Evolutionary conservation across 345 rosid genomes (phyloP).

Genomic region (Isatis tinctoria): DNA sequence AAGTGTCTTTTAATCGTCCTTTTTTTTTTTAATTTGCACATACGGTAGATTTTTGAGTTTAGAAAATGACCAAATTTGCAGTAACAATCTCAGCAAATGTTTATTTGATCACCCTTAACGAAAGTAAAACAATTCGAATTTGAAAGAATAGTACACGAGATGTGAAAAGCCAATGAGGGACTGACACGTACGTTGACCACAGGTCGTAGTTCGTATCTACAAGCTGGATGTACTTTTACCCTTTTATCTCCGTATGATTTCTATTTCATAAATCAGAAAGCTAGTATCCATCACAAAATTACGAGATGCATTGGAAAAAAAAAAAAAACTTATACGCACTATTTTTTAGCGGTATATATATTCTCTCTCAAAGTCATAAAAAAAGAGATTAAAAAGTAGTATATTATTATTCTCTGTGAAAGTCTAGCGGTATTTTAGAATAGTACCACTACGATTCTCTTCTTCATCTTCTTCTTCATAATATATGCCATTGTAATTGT

Average conservation of each 20-base stretch:
- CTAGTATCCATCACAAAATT: not conserved
- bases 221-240: not conserved
- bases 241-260: not conserved
- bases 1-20: not conserved
- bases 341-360: slow-evolving; percentile 1
- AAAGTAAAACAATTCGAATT: not conserved
- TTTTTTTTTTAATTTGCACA: not conserved
- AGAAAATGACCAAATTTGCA: not conserved
- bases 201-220: not conserved
- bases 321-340: not conserved
- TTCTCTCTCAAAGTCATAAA: slow-evolving; percentile 4
- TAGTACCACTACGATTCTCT: slow-evolving; percentile 43
- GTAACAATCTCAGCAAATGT: not conserved
- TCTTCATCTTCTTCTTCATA: slow-evolving; percentile 18
- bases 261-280: not conserved
- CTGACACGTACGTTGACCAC: slow-evolving; percentile 2
- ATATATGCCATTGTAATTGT: slow-evolving; percentile 12
- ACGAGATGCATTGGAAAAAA: not conserved
- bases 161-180: not conserved
- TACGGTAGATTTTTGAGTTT: not conserved
- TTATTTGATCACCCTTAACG: not conserved
- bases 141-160: not conserved
- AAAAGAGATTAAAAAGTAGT: not conserved
- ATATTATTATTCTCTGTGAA: slow-evolving; percentile 20
- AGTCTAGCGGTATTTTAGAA: slow-evolving; percentile 21